phyloP scores from a whole-genome alignment of 2,329 filamentous ascomycete genomes.

The Pseudogymnoascus sp. region DNA sequence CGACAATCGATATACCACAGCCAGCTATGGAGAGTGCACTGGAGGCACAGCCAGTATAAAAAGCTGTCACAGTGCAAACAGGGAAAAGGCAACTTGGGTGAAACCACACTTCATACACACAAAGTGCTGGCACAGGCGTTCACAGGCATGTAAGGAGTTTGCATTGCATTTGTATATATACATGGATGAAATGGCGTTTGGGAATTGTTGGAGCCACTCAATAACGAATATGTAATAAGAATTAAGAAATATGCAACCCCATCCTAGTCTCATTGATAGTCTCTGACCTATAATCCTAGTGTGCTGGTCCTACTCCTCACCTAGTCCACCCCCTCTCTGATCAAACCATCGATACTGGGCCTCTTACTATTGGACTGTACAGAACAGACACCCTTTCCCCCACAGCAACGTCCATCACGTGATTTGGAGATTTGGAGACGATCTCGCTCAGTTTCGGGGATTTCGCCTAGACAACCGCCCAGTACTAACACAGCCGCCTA shows the following conservation, averaged over 20 bases:
- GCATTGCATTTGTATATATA: background rate
- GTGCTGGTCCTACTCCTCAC: background rate
- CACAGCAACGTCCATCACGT: background rate
- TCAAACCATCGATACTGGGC: background rate
- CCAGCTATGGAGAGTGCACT: background rate
- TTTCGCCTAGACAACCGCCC: background rate
- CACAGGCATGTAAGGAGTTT: background rate
- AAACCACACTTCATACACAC: background rate
- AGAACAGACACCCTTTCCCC: background rate
- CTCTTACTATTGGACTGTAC: background rate
- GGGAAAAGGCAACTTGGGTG: background rate
- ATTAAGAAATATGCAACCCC: background rate
- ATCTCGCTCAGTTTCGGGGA: background rate
- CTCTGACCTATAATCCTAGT: background rate
- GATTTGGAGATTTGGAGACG: constrained; percentile 6
- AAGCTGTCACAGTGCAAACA: background rate
- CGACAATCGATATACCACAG: background rate
- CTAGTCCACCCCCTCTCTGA: background rate
- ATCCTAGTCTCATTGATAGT: background rate
- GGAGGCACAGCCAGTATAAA: background rate
- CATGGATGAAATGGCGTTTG: background rate
- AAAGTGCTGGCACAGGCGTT: background rate
- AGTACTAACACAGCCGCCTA: background rate
- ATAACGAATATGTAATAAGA: background rate
- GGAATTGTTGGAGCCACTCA: background rate